Evolutionary conservation across 2,329 filamentous ascomycete genomes (phyloP).

Genomic region (Cercospora beticola): DNA sequence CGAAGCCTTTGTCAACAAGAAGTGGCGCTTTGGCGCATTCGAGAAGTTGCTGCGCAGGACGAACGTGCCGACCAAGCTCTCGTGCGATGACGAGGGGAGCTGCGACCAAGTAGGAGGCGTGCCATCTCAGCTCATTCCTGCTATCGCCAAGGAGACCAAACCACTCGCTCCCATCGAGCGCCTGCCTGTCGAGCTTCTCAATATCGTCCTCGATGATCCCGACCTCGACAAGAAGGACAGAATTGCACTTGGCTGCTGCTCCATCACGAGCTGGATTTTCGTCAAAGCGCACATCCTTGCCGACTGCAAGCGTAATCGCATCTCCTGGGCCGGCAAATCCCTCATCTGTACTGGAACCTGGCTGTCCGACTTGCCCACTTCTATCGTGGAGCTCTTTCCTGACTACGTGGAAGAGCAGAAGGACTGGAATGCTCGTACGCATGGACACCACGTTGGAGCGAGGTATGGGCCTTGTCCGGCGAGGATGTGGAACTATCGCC

Average conservation of each 20-base stretch:
- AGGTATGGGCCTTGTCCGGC: background rate
- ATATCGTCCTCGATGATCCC: background rate
- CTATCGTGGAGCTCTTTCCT: background rate
- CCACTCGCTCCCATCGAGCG: background rate
- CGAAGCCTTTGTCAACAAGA: no score
- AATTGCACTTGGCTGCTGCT: background rate
- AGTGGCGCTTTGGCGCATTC: no score
- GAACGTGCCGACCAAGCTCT: no score
- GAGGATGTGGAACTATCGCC: background rate
- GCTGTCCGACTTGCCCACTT: background rate
- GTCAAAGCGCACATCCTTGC: background rate
- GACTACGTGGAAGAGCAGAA: background rate
- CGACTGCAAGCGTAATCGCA: background rate
- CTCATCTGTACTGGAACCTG: background rate
- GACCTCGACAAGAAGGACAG: background rate
- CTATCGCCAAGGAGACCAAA: background rate
- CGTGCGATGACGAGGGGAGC: no score
- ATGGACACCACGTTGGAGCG: background rate
- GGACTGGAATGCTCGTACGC: background rate
- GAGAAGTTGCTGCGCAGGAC: no score
- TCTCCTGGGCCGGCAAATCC: background rate
- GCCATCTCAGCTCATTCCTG: no score
- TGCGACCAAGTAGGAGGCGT: no score
- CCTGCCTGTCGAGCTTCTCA: background rate
- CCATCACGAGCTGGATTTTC: background rate